These are phyloP conservation scores for Colletotrichum abscissum DNA, from an alignment of 2,329 filamentous ascomycete genomes.

Conservation along the genomic window DNA sequence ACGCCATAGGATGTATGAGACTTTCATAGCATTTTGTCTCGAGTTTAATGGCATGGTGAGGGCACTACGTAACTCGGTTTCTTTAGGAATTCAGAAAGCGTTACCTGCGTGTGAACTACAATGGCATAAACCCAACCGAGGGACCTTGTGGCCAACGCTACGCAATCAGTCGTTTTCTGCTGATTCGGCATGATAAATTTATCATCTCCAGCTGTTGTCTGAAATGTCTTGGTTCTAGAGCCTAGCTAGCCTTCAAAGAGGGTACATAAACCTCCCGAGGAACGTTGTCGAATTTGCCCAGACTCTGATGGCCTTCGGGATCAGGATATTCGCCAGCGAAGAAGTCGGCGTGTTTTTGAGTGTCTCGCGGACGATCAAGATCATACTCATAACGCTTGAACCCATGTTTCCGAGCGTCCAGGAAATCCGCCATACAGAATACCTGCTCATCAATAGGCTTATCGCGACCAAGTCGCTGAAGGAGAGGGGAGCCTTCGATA, in stretches of 20 bases:
- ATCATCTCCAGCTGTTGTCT: not conserved
- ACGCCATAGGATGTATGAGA: too few species aligned
- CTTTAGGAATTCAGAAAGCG: too few species aligned
- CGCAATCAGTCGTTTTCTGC: too few species aligned
- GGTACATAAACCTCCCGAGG: slow-evolving; percentile 1
- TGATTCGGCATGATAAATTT: too few species aligned
- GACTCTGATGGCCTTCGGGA: slow-evolving; percentile 1
- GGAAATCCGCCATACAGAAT: slow-evolving; percentile 42
- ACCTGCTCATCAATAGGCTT: slow-evolving; percentile 41
- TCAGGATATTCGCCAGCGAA: slow-evolving; percentile 7
- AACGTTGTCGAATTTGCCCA: slow-evolving; percentile 9
- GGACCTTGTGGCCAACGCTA: too few species aligned
- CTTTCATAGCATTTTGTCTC: too few species aligned
- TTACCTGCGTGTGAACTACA: too few species aligned
- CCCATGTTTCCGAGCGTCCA: slow-evolving; percentile 43
- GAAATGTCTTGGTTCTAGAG: not conserved
- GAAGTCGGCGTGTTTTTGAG: slow-evolving; percentile 6
- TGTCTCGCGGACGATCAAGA: slow-evolving; percentile 34
- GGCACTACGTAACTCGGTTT: too few species aligned
- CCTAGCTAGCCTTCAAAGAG: not conserved
- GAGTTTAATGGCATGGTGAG: too few species aligned
- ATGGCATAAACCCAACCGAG: too few species aligned
- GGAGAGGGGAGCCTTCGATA: slow-evolving; percentile 46
- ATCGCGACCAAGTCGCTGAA: slow-evolving; percentile 42
- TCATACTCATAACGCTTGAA: slow-evolving; percentile 43